Evolutionary conservation across 805 yeast species (phyloP), one percentile per base, ranked within the genome.

Genomic region (Helenozyma rhizophorensis): DNA sequence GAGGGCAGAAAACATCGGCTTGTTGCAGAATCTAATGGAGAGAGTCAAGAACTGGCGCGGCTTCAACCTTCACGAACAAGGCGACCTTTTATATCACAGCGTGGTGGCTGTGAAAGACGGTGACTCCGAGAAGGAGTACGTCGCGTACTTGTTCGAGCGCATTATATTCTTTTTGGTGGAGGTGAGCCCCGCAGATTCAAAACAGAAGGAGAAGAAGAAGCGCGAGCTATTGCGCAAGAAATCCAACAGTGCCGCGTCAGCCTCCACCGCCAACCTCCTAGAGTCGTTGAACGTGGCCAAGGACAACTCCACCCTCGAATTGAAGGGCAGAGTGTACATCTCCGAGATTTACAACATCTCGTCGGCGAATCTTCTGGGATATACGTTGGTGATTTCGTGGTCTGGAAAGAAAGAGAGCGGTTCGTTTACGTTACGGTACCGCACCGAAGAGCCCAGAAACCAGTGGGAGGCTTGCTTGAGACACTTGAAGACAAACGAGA

Each of bases 41-140:
- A 74, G 89, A 37, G 94, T 90, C 9, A 67, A 71, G 14, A 95
- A 89, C 60, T 93, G 98, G 98, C 78, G 87, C 47, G 97, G 96
- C 14, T 87, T 86, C 54, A 78, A 80, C 38, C 65, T 83, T 27
- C 70, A 69, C 34, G 81, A 79, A 43, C 85, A 87, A 55, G 99
- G 99, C 16, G 95, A 86, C 37, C 70, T 93, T 38, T 61, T 89
- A 34, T 78, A 78, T 51, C 82, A 78, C 48, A 90, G 87, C 36
- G 65, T 68, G 24, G 88, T 84, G 21, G 74, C 78, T 9, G 83
- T 80, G 16, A 72, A 72, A 42, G 93, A 83, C 46, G 70, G 71
- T 23, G 82, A 80, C 21, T 71, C 72, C 33, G 97, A 90, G 54
- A 78, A 83, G 34, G 97, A 89, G 48, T 90, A 87, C 56, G 83